Evolutionary conservation across 352 stramenopile species (phyloP), one percentile per base, ranked within the genome.

Genomic region (Phytophthora pistaciae): DNA sequence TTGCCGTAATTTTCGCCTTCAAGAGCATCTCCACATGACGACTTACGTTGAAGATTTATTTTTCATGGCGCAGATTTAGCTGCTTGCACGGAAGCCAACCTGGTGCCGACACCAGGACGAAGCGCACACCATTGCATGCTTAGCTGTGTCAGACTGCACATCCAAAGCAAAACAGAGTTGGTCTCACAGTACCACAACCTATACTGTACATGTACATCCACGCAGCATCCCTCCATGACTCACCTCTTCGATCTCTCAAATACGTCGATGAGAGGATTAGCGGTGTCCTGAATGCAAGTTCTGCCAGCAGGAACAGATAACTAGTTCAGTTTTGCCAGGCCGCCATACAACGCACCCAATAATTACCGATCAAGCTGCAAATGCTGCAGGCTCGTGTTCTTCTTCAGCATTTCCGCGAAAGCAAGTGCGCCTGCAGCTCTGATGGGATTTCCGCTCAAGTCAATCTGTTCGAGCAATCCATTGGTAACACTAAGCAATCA

Each of bases 51-150:
- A 42, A n/a, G 25, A 18, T 16, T 33, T 33, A 33, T 33, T 31
- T 31, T 42, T 42, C 40, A 70, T 46, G 33, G 8, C n/a, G 18
- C 23, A 56, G 3, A 48, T 63, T 73, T 77, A 18, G 27, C 23
- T 10, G 54, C 65, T 50, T 77, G 70, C 8, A 64, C 27, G 33
- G 65, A 56, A 54, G 52, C 64, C 40, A 77, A 57, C n/a, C 56
- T 79, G 3, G 59, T 16, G 9, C 75, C 78, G 20, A 83, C 14
- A 14, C 58, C 75, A 54, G 75, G 65, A 5, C 63, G 60, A 9
- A 83, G 56, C n/a, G 29, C 59, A 38, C 75, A 80, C 75, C 75
- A 85, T 16, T 68, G 33, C 66, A 84, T 72, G 46, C 74, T 80
- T 16, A 86, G 64, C 14, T 63, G 54, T 10, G 68, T 66, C 8